A percentile compares a stretch with the other conserved stretches of the same genome.
Conservation (phyloP, 2,329 filamentous ascomycete genomes). For the Diaporthe humulicola region DNA sequence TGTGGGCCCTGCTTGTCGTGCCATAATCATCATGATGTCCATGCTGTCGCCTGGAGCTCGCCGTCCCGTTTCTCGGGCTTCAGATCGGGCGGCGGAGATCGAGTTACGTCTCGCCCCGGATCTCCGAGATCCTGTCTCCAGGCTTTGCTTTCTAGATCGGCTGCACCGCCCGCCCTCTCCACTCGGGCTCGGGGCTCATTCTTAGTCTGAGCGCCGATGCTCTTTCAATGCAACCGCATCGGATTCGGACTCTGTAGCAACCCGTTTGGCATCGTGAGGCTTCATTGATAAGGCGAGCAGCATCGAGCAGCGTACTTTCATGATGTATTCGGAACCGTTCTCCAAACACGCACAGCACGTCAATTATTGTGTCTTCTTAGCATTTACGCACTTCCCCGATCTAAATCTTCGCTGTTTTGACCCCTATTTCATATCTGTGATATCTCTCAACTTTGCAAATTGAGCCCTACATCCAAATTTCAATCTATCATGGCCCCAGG, state of each 20-base stretch:
- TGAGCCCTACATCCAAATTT: background rate
- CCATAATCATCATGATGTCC: background rate
- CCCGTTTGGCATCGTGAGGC: slow-evolving; percentile 1
- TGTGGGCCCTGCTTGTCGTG: background rate
- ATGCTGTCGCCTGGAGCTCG: background rate
- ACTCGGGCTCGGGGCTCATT: background rate
- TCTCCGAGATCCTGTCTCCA: background rate
- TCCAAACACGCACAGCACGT: too few species aligned
- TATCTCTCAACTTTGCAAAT: background rate
- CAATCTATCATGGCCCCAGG: background rate
- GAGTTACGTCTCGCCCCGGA: background rate
- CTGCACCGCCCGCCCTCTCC: background rate
- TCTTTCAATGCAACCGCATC: background rate
- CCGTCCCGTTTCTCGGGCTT: background rate
- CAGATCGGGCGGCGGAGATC: slow-evolving; percentile 3
- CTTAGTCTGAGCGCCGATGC: background rate
- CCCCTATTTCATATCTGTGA: background rate
- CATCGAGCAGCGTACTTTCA: background rate
- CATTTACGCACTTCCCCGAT: background rate
- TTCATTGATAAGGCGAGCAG: background rate
- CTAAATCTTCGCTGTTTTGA: background rate
- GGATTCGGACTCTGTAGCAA: slow-evolving; percentile 10
- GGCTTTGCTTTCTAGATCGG: background rate
- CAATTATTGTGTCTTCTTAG: background rate
- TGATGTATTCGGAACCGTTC: background rate